Evolutionary conservation across 2,329 filamentous ascomycete species (phyloP).

Genomic region (Paecilomyces formosus): DNA sequence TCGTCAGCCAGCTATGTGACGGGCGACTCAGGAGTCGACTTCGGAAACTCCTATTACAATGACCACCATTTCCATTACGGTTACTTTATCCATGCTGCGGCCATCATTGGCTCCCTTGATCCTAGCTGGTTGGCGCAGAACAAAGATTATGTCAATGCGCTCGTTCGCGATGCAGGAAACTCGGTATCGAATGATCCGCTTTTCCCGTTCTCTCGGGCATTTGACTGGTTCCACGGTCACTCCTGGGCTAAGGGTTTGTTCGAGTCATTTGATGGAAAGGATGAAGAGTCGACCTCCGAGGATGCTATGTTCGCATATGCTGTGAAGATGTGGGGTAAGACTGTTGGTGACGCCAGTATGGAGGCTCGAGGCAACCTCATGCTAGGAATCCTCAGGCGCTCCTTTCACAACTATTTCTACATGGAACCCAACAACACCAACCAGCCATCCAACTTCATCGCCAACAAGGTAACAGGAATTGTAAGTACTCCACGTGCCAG

Average conservation of each 20-base stretch:
- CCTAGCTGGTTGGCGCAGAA: constrained; percentile 66
- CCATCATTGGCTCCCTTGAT: constrained; percentile 74
- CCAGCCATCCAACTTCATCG: constrained; percentile 69
- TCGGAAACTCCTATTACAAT: constrained; percentile 76
- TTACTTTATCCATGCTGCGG: constrained; percentile 82
- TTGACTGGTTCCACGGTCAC: constrained; percentile 94
- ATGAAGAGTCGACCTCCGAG: constrained; percentile 76
- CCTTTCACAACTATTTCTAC: constrained; percentile 74
- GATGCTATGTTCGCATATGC: constrained; percentile 83
- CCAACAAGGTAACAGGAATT: constrained; percentile 64
- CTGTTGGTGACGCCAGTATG: constrained; percentile 68
- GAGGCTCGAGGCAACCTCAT: constrained; percentile 79
- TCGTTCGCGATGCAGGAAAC: constrained; percentile 80
- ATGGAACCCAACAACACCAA: constrained; percentile 62
- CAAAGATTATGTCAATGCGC: constrained; percentile 69
- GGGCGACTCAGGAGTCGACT: constrained; percentile 65
- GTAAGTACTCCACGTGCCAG: constrained; percentile 27
- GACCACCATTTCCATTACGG: constrained; percentile 62
- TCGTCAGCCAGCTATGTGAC: constrained; percentile 66
- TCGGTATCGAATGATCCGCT: constrained; percentile 60
- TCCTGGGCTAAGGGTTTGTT: constrained; percentile 69
- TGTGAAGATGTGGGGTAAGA: constrained; percentile 87
- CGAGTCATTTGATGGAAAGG: constrained; percentile 47
- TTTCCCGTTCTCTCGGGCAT: constrained; percentile 75
- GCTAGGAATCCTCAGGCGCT: constrained; percentile 68